Conservation (phyloP, 2,329 filamentous ascomycete species). For the Colletotrichum abscissum region DNA sequence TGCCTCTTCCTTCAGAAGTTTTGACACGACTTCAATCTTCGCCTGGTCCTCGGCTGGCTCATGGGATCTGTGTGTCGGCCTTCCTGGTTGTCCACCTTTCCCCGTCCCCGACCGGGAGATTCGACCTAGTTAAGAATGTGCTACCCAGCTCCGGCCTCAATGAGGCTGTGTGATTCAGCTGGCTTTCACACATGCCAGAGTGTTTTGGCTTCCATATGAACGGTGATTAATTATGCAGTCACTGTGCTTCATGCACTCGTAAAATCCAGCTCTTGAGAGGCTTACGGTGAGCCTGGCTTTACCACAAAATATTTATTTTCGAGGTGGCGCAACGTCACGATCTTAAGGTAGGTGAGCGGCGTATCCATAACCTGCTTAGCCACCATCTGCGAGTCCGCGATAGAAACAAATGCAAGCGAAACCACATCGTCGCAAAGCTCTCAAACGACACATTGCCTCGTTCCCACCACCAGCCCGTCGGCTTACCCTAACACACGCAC, state of each 20-base stretch:
- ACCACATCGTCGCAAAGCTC: not conserved
- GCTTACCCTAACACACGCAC: too few relatives aligned
- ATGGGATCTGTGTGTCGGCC: not conserved
- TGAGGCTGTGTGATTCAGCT: not conserved
- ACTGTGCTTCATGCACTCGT: not conserved
- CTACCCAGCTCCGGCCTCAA: not conserved
- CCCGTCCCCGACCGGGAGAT: slow-evolving; percentile 6
- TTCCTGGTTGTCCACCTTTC: not conserved
- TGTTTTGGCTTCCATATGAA: not conserved
- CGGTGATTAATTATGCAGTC: not conserved
- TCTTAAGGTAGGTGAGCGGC: too few relatives aligned
- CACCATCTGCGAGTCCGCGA: not conserved
- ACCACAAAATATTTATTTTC: too few relatives aligned
- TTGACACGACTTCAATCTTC: not conserved
- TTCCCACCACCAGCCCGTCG: not conserved
- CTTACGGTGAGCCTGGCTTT: not conserved
- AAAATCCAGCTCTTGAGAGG: not conserved
- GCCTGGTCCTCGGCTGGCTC: not conserved
- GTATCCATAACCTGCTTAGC: not conserved
- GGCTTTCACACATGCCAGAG: not conserved
- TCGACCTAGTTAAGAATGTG: not conserved
- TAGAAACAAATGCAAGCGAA: not conserved
- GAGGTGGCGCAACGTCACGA: not conserved
- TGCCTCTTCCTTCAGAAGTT: not conserved
- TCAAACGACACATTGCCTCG: not conserved